These are phyloP conservation scores for Stagonosporopsis chrysanthemi DNA, from an alignment of 2,329 filamentous ascomycete species.

Conservation along the genomic window DNA sequence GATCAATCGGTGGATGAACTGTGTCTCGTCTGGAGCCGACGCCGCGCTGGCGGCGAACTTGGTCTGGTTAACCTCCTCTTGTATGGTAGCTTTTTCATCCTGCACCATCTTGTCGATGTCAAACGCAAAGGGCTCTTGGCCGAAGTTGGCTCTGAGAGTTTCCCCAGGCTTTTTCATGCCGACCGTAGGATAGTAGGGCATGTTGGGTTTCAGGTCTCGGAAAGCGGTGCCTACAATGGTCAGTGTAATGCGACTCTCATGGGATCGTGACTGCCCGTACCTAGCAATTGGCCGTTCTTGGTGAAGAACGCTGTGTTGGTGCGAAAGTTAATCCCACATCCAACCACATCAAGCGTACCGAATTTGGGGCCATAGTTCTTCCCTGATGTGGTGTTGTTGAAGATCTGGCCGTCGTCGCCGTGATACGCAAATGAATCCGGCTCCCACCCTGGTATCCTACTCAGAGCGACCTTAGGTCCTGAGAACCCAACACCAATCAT, in stretches of 20 bases:
- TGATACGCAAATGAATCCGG: constrained; percentile 71
- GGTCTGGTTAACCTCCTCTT: constrained; percentile 40
- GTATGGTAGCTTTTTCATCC: constrained; percentile 45
- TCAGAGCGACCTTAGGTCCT: constrained; percentile 64
- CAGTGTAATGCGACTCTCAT: constrained; percentile 14
- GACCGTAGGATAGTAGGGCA: constrained; percentile 69
- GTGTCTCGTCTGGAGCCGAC: constrained; percentile 68
- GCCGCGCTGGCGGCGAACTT: constrained; percentile 30
- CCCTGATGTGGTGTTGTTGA: constrained; percentile 64
- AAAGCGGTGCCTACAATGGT: constrained; percentile 70
- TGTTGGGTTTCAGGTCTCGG: constrained; percentile 67
- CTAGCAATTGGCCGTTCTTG: constrained; percentile 67
- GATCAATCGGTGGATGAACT: constrained; percentile 82
- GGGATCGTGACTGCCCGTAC: constrained; percentile 48
- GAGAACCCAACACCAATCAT: constrained; percentile 68
- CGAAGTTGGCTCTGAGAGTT: constrained; percentile 68
- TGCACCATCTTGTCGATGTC: constrained; percentile 85
- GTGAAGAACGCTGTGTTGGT: constrained; percentile 70
- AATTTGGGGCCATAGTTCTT: constrained; percentile 69
- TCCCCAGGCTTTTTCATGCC: constrained; percentile 72
- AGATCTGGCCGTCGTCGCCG: constrained; percentile 71
- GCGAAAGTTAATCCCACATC: constrained; percentile 70
- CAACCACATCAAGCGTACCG: constrained; percentile 65
- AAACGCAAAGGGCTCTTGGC: constrained; percentile 79
- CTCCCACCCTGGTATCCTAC: constrained; percentile 71